A percentile compares a stretch with the other conserved stretches of the same genome.
phyloP scores from a whole-genome alignment of 2,329 filamentous ascomycete genomes.

The Cladosporium austrohemisphaericum region DNA sequence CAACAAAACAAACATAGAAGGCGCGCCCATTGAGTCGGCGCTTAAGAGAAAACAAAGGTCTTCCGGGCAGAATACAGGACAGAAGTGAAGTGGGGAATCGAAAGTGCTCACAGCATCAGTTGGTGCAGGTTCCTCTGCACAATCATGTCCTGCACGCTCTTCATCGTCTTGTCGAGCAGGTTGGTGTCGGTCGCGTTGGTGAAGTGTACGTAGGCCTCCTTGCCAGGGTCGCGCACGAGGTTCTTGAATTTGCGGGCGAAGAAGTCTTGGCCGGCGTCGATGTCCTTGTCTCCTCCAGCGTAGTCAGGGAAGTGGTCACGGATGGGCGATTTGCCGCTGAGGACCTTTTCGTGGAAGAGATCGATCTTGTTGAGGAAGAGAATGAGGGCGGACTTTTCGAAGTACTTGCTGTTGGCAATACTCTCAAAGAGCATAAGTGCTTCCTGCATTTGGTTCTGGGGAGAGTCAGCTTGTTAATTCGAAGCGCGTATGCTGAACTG shows the following conservation, averaged over 20 bases:
- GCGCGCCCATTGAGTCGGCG: conserved; percentile 2
- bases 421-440: conserved; percentile 52
- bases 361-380: conserved; percentile 54
- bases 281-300: conserved; percentile 41
- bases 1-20: conserved; percentile 9
- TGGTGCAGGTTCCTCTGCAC: conserved; percentile 51
- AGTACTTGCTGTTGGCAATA: conserved; percentile 52
- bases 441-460: conserved; percentile 54
- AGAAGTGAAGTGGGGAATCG: conserved; percentile 9
- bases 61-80: conserved; percentile 12
- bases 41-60: conserved; percentile 4
- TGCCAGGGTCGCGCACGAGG: conserved; percentile 47
- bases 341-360: conserved; percentile 49
- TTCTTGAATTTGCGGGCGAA: conserved; percentile 51
- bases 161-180: conserved; percentile 51
- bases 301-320: conserved; percentile 50
- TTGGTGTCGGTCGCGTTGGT: conserved; percentile 52
- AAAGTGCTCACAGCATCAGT: conserved; percentile 40
- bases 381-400: conserved; percentile 50
- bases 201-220: conserved; percentile 51
- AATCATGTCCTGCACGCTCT: conserved; percentile 52
- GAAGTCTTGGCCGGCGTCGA: conserved; percentile 48
- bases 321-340: conserved; percentile 45
- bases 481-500: neutral
- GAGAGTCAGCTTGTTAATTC: neutral